Evolutionary conservation across 2,329 filamentous ascomycete genomes (phyloP), one percentile per base, ranked within the genome.

Genomic region (Fusarium sp.): DNA sequence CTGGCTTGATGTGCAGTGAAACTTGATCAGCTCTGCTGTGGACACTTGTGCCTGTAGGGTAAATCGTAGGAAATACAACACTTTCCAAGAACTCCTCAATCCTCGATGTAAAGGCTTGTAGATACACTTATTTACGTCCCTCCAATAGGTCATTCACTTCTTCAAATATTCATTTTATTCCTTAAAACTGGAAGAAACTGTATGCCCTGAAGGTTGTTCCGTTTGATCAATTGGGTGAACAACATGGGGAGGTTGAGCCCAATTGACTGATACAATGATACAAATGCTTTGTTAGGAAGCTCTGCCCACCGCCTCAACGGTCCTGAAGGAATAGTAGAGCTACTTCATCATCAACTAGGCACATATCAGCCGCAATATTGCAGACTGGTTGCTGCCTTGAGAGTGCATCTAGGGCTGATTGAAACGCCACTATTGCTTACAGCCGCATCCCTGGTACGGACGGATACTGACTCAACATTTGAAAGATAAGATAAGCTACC

Each of bases 201-300:
- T 36, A n/a, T 8, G 1, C 4, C 6, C 2, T 9, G 7, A 36
- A 9, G 34, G 34, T 8, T 36, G 14, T 36, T 16, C 14, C 4
- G 1, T 9, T 36, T 3, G 14, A 0, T n/a, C 14, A 9, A 10
- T 29, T 10, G 27, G 2, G 3, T 0, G 4, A 9, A n/a, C n/a
- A n/a, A n/a, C n/a, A n/a, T n/a, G n/a, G n/a, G n/a, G n/a, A n/a
- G n/a, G n/a, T n/a, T n/a, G n/a, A n/a, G n/a, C n/a, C n/a, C n/a
- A 2, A 5, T 16, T 40, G 4, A 11, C 36, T 11, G 3, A 6
- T 2, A 1, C 7, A 1, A 2, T 10, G 13, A 11, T 2, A 7
- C 18, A 9, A 6, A 14, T 8, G 6, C 6, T 23, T 5, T 4
- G 4, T 20, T 9, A 6, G 4, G 14, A 4, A 1, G 6, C 4